Evolutionary conservation across 2,329 filamentous ascomycete species (phyloP).

Genomic region (Diaporthe sp.): DNA sequence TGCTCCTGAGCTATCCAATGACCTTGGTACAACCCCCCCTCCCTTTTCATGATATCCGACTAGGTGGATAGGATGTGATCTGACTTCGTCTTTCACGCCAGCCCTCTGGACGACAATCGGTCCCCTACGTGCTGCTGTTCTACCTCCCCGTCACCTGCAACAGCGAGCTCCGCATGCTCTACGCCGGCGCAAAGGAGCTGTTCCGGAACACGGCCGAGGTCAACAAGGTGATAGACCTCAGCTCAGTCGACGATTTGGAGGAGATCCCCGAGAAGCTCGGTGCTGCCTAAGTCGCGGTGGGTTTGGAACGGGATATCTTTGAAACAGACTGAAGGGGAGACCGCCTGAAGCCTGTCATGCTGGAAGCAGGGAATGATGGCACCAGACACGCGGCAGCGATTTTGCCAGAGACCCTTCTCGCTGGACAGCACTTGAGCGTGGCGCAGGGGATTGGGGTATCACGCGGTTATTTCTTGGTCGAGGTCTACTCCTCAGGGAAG

Average conservation of each 20-base stretch:
- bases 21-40: slow-evolving; percentile 75
- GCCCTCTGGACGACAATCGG: slow-evolving; percentile 86
- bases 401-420: neutral
- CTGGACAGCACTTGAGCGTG: slow-evolving; percentile 21
- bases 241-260: slow-evolving; percentile 83
- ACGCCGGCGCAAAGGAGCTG: slow-evolving; percentile 95
- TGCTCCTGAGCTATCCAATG: slow-evolving; percentile 91
- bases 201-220: slow-evolving; percentile 95
- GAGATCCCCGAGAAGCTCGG: slow-evolving; percentile 79
- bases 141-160: slow-evolving; percentile 96
- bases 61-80: neutral
- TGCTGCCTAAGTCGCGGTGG: slow-evolving; percentile 47
- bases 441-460: slow-evolving; percentile 37
- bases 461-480: slow-evolving; percentile 15
- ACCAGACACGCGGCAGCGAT: neutral
- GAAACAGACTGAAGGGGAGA: slow-evolving; percentile 11
- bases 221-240: slow-evolving; percentile 88
- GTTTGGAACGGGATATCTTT: neutral
- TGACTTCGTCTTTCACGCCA: slow-evolving; percentile 52
- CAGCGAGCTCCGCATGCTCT: slow-evolving; percentile 89
- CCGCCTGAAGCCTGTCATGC: neutral
- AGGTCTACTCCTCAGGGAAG: slow-evolving; percentile 57
- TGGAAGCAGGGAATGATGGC: neutral
- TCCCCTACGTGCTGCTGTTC: slow-evolving; percentile 95
- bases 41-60: neutral